These are phyloP conservation scores for Urochloa ruziziensis DNA, from an alignment of 176 grass and related monocot genomes.

Conservation along the genomic window DNA sequence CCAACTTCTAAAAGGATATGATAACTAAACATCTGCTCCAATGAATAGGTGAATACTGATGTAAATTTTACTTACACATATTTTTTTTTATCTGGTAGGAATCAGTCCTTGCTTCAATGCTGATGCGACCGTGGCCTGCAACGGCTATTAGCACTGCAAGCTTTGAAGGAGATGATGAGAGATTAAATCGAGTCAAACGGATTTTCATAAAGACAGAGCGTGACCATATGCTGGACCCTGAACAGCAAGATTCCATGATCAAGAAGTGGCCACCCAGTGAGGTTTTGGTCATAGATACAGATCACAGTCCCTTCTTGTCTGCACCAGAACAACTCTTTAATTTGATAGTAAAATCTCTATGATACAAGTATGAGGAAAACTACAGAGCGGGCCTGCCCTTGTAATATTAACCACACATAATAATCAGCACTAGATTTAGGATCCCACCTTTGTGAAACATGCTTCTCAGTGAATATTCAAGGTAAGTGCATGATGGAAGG, in stretches of 20 bases:
- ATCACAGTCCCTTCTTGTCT: slow-evolving; percentile 77
- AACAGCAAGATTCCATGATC: slow-evolving; percentile 74
- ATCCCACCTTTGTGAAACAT: slow-evolving; percentile 23
- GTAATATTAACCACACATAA: slow-evolving; percentile 20
- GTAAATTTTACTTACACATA: slow-evolving; percentile 9
- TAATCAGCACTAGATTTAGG: slow-evolving; percentile 21
- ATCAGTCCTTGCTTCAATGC: slow-evolving; percentile 56
- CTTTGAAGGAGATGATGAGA: slow-evolving; percentile 38
- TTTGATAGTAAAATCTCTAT: slow-evolving; percentile 55
- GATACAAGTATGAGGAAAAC: slow-evolving; percentile 27
- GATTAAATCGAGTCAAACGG: slow-evolving; percentile 35
- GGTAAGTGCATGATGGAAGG: neutral
- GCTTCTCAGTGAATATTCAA: slow-evolving; percentile 17
- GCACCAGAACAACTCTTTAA: slow-evolving; percentile 47
- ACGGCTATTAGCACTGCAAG: slow-evolving; percentile 35
- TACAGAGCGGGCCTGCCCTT: slow-evolving; percentile 2
- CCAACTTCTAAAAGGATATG: neutral
- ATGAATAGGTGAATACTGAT: slow-evolving; percentile 2
- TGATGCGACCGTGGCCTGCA: slow-evolving; percentile 61
- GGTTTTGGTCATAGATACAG: slow-evolving; percentile 51
- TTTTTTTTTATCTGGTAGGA: slow-evolving; percentile 38
- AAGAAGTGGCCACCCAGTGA: slow-evolving; percentile 67
- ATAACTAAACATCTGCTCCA: neutral
- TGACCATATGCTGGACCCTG: slow-evolving; percentile 52
- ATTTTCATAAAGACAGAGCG: slow-evolving; percentile 58